Base-by-base conservation (phyloP, 2,329 filamentous ascomycete species). In the Fusarium keratoplasticum region DNA sequence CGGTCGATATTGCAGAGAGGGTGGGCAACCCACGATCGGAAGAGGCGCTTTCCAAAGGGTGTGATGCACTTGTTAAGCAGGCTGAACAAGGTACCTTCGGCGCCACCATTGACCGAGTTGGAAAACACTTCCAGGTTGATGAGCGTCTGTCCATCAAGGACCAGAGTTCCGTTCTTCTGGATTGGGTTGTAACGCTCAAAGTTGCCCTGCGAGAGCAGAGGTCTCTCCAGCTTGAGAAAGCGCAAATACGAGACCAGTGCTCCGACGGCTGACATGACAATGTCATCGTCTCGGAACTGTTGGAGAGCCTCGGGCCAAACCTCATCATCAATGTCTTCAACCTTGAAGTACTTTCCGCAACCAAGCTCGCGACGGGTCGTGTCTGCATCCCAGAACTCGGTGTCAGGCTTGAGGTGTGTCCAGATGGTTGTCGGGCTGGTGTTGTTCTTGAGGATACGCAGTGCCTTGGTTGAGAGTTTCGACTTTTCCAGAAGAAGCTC, bases 81-180 rank as follows among this genome's bases (percentile, higher is more conserved):
- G 61, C 89, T 90, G 83, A 98, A 99, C 2, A 99, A 85, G 0
- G 96, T 98, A 8, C 96, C 96, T 42, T 97, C 93, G 1, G 88
- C 81, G 16, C 94, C 91, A 9, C 95, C 96, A 79, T 98, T 96
- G 74, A 93, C 95, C 0, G 93, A 95, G 82, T 99, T 99, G 76
- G 95, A 90, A 77, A 99, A 99, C 6, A 99, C 90, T 81, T 99
- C 96, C n/a, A 99, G 91, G 79, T 99, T 99, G 86, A 97, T 97
- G 76, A 99, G 87, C 25, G 95, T 98, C 81, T 99, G 96, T 1
- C 96, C 96, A 77, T 99, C 96, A 1, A 99, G 88, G 11, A 99
- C 93, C 52, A 99, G 86, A 33, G 94, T 98, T 14, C 95, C 95
- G 80, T 98, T 97, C 79, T 93, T 93, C 65, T 91, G 90, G 61